A percentile compares a stretch with the other conserved stretches of the same genome.
Conservation (phyloP, 305 asterid genomes). For the Ilex paraguariensis region DNA sequence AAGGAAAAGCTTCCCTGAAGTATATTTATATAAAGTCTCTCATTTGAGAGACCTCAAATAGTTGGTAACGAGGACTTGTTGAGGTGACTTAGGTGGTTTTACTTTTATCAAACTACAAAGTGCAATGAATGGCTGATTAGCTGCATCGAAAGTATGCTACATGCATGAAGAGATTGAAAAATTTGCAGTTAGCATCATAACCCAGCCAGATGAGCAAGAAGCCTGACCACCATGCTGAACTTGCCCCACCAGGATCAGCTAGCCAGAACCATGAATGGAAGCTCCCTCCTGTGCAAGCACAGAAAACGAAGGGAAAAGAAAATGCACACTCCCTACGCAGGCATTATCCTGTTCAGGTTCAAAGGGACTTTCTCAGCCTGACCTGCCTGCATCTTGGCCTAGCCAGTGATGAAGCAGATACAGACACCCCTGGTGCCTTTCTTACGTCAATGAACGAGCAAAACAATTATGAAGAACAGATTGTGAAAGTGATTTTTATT, state of each 20-base stretch:
- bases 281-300: conserved; percentile 48
- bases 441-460: conserved; percentile 38
- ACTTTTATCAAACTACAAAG: too few relatives aligned
- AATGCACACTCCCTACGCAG: conserved; percentile 99
- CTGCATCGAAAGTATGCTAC: too few relatives aligned
- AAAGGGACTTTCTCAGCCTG: conserved; percentile 99
- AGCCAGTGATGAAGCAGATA: conserved; percentile 37
- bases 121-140: too few relatives aligned
- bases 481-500: conserved; percentile 12
- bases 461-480: conserved; percentile 8
- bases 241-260: conserved; percentile 8
- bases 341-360: conserved; percentile 98
- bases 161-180: too few relatives aligned
- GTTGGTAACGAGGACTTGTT: too few relatives aligned
- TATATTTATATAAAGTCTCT: too few relatives aligned
- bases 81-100: too few relatives aligned
- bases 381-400: conserved; percentile 32
- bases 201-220: conserved; percentile 3
- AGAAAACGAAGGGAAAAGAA: conserved; percentile 22
- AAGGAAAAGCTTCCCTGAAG: too few relatives aligned
- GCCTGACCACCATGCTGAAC: conserved; percentile 2
- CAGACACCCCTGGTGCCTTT: conserved; percentile 98
- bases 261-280: conserved; percentile 15
- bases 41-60: too few relatives aligned
- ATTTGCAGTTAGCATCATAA: too few relatives aligned